Percentiles rank a stretch among this genome's conserved stretches.
Evolutionary conservation across 441 rosid species (phyloP).

Genomic region (California macrophylla): DNA sequence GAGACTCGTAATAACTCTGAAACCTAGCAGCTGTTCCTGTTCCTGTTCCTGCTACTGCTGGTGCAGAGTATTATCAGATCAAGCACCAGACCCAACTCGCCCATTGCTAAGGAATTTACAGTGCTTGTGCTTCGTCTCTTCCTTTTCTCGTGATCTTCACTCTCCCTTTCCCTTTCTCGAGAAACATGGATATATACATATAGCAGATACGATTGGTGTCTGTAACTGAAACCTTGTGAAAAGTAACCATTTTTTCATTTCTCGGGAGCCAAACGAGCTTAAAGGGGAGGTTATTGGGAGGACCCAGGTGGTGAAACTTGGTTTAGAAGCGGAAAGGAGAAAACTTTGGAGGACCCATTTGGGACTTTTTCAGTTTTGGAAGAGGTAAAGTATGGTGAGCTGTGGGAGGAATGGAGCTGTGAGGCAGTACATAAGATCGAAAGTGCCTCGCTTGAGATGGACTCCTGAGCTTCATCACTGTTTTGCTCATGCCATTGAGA

Average conservation of each 20-base stretch:
- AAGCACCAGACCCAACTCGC: background rate
- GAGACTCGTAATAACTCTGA: background rate
- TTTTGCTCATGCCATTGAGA: slow-evolving; percentile 73
- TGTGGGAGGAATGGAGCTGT: slow-evolving; percentile 67
- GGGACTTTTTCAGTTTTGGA: background rate
- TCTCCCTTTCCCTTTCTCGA: slow-evolving; percentile 16
- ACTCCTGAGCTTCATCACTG: slow-evolving; percentile 90
- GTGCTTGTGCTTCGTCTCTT: slow-evolving; percentile 27
- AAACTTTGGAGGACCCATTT: background rate
- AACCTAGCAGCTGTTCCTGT: slow-evolving; percentile 15
- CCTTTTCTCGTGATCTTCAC: slow-evolving; percentile 38
- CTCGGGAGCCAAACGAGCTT: background rate
- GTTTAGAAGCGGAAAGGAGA: slow-evolving; percentile 5
- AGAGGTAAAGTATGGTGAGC: slow-evolving; percentile 40
- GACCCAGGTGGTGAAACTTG: background rate
- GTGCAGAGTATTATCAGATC: slow-evolving; percentile 36
- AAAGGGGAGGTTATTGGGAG: background rate
- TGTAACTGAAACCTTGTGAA: background rate
- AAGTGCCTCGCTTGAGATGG: slow-evolving; percentile 88
- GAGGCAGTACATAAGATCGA: slow-evolving; percentile 80
- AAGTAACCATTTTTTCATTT: slow-evolving; percentile 11
- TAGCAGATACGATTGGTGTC: slow-evolving; percentile 2
- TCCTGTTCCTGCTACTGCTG: background rate
- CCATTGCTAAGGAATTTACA: slow-evolving; percentile 36
- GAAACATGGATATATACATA: background rate